These are phyloP conservation scores for Persicaria tinctoria DNA, from an alignment of 148 eudicot genomes.

Conservation along the genomic window DNA sequence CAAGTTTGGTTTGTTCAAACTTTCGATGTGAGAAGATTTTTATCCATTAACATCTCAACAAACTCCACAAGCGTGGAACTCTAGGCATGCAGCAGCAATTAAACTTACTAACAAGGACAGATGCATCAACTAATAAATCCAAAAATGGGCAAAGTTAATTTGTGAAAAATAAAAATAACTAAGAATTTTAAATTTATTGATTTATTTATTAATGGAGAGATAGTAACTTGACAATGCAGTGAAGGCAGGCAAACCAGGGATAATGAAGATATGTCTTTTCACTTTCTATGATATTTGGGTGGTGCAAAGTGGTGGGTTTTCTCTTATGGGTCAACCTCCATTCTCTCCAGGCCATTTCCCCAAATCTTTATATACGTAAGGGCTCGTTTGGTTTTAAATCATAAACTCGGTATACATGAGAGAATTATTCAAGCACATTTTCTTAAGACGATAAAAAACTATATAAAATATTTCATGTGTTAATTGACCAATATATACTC, in stretches of 20 bases:
- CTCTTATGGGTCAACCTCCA: conserved; percentile 35
- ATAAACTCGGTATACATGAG: too few species aligned
- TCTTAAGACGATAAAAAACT: too few species aligned
- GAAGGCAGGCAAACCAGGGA: conserved; percentile 6
- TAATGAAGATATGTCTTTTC: conserved; percentile 15
- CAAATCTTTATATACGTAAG: conserved; percentile 27
- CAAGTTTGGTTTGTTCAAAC: too few species aligned
- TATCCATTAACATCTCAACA: too few species aligned
- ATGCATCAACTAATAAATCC: conserved; percentile 1
- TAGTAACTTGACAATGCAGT: conserved; percentile 6
- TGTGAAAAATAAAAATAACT: too few species aligned
- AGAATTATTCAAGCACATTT: too few species aligned
- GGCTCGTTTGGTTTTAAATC: too few species aligned
- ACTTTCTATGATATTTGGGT: conserved; percentile 14
- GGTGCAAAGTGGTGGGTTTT: conserved; percentile 12
- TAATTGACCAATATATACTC: too few species aligned
- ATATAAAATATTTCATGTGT: too few species aligned
- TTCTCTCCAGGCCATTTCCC: conserved; percentile 88
- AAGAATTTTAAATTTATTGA: too few species aligned
- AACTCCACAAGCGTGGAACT: neutral
- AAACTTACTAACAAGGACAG: conserved; percentile 1
- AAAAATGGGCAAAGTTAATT: neutral
- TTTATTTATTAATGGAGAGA: neutral
- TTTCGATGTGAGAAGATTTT: too few species aligned
- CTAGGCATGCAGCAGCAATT: neutral